Evolutionary conservation across 805 yeast genomes (phyloP), one percentile per base, ranked within the genome.

Genomic region (Priceomyces castillae): DNA sequence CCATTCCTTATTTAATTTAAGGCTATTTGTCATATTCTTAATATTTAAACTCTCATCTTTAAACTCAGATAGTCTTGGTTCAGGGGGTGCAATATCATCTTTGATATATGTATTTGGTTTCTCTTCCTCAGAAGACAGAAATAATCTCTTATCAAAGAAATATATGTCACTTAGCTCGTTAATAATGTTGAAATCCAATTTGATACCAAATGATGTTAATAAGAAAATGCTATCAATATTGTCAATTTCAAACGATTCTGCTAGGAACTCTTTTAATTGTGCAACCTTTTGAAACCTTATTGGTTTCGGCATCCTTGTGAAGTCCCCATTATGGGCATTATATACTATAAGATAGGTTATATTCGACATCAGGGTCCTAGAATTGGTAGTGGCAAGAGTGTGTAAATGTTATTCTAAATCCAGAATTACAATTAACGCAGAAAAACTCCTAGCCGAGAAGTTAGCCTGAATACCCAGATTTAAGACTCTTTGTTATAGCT

Each of bases 151-250:
- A 58, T 85, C 89, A 60, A 73, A 84, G 1, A 78, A 80, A 57
- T 75, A 84, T 3, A 84, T 66, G 46, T 81, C 85, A 41, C 65
- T 67, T 23, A 75, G 58, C 46, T 78, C 82, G 49, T 77, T 67
- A 36, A 71, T 68, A 71, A 70, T 72, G 54, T 69, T 71, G 57
- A 67, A 76, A 57, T 77, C 80, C 48, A 85, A 65, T 52, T 77
- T 80, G 37, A 78, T 72, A 0, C 90, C 90, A 57, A 76, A 81
- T 1, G 89, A 79, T 2, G 89, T 74, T 30, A 85, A 61, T 11
- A 85, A 63, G 49, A 84, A 69, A n/a, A 70, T 49, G 46, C 67
- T 58, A 12, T 64, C 73, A 1, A 40, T 42, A 34, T 49, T 49
- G 15, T 53, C 62, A 12, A 59, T 51, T 2, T 57, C 49, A 40